These are phyloP conservation scores for Rubus parviflorus DNA, from an alignment of 306 rosid species.

Conservation along the genomic window DNA sequence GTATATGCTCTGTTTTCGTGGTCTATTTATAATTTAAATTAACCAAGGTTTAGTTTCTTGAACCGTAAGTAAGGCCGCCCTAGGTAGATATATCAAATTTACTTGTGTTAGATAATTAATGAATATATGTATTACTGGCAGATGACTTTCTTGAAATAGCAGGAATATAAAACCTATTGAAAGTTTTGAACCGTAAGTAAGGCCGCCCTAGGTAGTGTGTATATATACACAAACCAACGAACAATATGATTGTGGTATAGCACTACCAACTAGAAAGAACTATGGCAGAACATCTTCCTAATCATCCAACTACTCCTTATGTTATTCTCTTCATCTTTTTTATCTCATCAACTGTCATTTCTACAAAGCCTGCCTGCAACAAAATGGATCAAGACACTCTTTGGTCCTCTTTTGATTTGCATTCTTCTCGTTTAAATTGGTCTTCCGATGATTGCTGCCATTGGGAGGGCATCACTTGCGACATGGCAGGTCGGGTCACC, in stretches of 20 bases:
- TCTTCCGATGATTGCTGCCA: neutral
- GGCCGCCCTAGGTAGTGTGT: no score
- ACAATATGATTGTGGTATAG: neutral
- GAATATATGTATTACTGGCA: no score
- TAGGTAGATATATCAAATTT: no score
- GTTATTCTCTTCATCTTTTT: neutral
- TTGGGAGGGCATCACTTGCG: neutral
- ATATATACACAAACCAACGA: no score
- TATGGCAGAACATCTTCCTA: neutral
- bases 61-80: no score
- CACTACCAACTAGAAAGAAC: neutral
- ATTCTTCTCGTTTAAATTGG: neutral
- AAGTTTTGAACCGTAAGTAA: no score
- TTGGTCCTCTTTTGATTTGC: neutral
- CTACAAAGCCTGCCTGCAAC: neutral
- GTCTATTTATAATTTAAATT: no score
- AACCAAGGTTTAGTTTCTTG: no score
- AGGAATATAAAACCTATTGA: no score
- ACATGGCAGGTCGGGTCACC: neutral
- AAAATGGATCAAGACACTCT: neutral
- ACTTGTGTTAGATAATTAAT: no score
- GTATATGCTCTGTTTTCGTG: no score
- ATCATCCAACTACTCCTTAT: neutral
- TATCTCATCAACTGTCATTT: neutral
- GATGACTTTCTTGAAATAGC: no score